These are phyloP conservation scores for Chalaropsis ovoidea DNA, from an alignment of 2,329 filamentous ascomycete genomes.

Conservation along the genomic window DNA sequence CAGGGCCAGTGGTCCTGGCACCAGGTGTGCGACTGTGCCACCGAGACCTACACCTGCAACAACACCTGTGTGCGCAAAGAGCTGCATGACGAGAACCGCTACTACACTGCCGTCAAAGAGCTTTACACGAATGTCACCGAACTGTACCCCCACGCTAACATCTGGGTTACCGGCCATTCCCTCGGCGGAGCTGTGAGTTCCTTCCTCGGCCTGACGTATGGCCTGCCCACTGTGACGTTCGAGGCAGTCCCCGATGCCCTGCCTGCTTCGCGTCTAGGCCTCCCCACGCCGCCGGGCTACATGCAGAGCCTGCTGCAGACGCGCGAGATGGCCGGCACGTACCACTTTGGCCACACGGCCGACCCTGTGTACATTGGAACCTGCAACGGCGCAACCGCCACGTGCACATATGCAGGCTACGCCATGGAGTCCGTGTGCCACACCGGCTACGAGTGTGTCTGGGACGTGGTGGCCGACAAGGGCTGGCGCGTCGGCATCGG, in stretches of 20 bases:
- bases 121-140: constrained; percentile 87
- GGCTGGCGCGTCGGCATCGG: constrained; percentile 87
- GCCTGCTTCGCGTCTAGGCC: constrained; percentile 69
- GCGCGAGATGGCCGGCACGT: constrained; percentile 63
- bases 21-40: constrained; percentile 87
- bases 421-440: constrained; percentile 91
- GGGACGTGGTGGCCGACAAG: constrained; percentile 83
- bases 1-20: constrained; percentile 84
- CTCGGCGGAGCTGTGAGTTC: constrained; percentile 81
- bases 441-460: constrained; percentile 75
- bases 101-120: constrained; percentile 81
- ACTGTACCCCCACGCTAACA: constrained; percentile 69
- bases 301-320: constrained; percentile 61
- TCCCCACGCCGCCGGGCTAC: constrained; percentile 72
- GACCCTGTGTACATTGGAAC: constrained; percentile 91
- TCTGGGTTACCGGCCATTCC: constrained; percentile 90
- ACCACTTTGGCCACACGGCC: constrained; percentile 89
- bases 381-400: constrained; percentile 81
- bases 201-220: constrained; percentile 84
- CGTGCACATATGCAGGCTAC: constrained; percentile 85
- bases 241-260: constrained; percentile 88
- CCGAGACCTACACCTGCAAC: constrained; percentile 80
- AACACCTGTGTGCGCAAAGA: constrained; percentile 74
- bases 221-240: constrained; percentile 81
- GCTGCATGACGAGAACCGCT: constrained; percentile 71